phyloP scores from a whole-genome alignment of 352 stramenopile genomes.

The Globisporangium cederbergense region DNA sequence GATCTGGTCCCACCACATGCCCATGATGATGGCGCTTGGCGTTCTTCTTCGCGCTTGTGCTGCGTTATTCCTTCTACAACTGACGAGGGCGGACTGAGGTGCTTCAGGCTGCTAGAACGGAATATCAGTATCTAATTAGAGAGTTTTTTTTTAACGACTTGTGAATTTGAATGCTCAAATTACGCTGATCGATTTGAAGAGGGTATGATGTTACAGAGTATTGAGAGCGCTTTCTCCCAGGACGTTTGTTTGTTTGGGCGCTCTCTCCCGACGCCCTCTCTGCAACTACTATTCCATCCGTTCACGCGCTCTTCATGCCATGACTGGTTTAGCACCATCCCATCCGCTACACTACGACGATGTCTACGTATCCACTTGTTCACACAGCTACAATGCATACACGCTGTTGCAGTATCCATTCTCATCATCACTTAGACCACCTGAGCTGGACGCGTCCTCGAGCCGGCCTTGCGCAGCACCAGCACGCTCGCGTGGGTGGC shows the following conservation, averaged over 20 bases:
- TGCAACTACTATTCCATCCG: no score
- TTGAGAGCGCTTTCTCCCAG: no score
- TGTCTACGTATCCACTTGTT: background rate
- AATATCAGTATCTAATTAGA: background rate
- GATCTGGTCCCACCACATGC: constrained; percentile 34
- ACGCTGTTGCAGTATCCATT: no score
- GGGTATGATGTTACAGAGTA: background rate
- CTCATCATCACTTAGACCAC: background rate
- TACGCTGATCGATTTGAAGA: background rate
- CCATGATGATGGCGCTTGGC: background rate
- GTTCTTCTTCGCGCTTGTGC: background rate
- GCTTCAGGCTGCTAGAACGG: background rate
- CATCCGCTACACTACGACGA: background rate
- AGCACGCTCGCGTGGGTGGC: background rate
- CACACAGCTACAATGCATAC: background rate
- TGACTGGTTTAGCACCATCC: no score
- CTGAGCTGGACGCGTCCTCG: background rate
- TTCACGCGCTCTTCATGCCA: no score
- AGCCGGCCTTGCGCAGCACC: constrained; percentile 3
- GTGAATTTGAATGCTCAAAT: background rate
- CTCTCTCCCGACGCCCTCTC: no score
- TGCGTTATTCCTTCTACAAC: background rate
- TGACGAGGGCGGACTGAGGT: background rate
- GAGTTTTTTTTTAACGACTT: background rate
- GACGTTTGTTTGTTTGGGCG: no score